These are phyloP conservation scores for Crithidia brevicula DNA, from an alignment of 208 protist species.

Conservation along the genomic window DNA sequence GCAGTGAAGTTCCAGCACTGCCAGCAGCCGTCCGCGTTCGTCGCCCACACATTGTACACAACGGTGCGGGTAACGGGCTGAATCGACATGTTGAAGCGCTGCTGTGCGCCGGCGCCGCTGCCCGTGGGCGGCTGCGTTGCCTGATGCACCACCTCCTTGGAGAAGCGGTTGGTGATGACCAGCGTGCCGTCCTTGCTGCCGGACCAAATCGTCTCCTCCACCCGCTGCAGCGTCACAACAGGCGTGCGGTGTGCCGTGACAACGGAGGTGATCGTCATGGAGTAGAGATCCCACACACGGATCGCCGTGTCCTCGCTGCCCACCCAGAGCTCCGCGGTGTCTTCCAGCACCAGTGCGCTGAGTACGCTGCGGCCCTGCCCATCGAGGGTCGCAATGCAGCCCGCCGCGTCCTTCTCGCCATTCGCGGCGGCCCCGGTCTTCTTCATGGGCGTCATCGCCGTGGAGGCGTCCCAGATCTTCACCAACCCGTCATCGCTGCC, in stretches of 20 bases:
- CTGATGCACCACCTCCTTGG: slow-evolving; percentile 43
- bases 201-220: slow-evolving; percentile 72
- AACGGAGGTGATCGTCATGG: slow-evolving; percentile 36
- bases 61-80: slow-evolving; percentile 43
- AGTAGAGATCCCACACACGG: slow-evolving; percentile 63
- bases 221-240: slow-evolving; percentile 47
- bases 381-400: slow-evolving; percentile 59
- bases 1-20: slow-evolving; percentile 54
- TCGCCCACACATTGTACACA: slow-evolving; percentile 52
- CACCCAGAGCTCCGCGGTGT: slow-evolving; percentile 66
- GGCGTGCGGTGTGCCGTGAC: slow-evolving; percentile 55
- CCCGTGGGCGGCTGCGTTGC: slow-evolving; percentile 38
- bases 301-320: slow-evolving; percentile 60
- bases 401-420: slow-evolving; percentile 34
- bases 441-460: slow-evolving; percentile 8
- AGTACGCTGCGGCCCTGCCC: slow-evolving; percentile 41
- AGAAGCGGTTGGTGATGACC: slow-evolving; percentile 53
- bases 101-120: background rate
- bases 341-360: slow-evolving; percentile 37
- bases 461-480: slow-evolving; percentile 57
- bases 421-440: slow-evolving; percentile 18
- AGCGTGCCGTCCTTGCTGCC: slow-evolving; percentile 71
- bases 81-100: slow-evolving; percentile 39
- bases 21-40: slow-evolving; percentile 44
- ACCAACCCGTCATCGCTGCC: slow-evolving; percentile 69